phyloP scores from a whole-genome alignment of 768 basidiomycete species.

The Termitomyces heimii region DNA sequence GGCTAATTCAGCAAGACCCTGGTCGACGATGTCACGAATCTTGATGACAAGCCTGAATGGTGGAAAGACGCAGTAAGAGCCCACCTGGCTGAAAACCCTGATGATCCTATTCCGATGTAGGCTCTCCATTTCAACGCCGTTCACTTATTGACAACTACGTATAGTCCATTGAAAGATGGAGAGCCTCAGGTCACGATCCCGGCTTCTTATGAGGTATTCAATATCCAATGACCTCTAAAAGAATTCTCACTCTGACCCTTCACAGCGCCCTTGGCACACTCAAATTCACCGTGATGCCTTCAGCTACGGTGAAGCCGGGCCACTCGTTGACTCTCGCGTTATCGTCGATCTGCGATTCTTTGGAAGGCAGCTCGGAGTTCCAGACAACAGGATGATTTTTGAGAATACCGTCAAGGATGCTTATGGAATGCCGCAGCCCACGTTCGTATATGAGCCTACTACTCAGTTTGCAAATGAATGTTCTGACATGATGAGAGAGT shows the following conservation, averaged over 20 bases:
- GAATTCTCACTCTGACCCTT: not conserved
- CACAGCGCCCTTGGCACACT: constrained; percentile 21
- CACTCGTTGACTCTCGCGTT: constrained; percentile 20
- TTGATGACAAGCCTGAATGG: not conserved
- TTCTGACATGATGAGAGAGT: not conserved
- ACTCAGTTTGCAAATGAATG: not conserved
- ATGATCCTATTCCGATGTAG: not conserved
- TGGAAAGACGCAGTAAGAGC: not conserved
- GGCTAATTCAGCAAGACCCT: not conserved
- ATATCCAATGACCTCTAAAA: not conserved
- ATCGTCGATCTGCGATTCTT: constrained; percentile 17
- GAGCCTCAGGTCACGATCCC: not conserved
- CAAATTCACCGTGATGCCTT: constrained; percentile 32
- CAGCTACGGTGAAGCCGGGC: constrained; percentile 24
- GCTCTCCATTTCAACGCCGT: not conserved
- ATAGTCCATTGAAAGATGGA: not conserved
- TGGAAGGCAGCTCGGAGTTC: not conserved
- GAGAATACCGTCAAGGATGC: not conserved
- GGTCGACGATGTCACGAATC: not conserved
- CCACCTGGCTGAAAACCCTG: not conserved
- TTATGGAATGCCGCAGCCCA: not conserved
- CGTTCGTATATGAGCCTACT: not conserved
- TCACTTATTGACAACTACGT: no score
- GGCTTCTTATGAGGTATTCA: not conserved
- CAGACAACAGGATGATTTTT: not conserved